Evolutionary conservation across 1,284 basidiomycete genomes (phyloP).

Genomic region (Lentinula novae-zelandiae): DNA sequence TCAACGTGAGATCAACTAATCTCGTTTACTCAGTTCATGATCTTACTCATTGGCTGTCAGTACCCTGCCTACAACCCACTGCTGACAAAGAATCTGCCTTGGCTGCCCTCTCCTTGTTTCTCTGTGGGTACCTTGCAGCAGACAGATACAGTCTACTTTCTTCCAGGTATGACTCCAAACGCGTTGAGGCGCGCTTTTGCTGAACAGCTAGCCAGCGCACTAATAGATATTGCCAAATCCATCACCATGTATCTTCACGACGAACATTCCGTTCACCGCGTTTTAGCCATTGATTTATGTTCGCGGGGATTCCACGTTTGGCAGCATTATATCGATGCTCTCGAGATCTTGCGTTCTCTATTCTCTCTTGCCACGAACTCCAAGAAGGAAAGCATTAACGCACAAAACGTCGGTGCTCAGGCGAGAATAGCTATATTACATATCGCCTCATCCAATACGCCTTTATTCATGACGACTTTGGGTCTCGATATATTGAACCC

Average conservation of each 20-base stretch:
- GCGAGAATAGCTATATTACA: conserved; percentile 83
- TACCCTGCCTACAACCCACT: conserved; percentile 65
- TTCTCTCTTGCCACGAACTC: conserved; percentile 77
- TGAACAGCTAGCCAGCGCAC: conserved; percentile 43
- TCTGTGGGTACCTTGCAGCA: conserved; percentile 82
- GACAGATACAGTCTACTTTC: conserved; percentile 80
- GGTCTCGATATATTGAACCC: conserved; percentile 87
- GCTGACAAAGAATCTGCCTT: conserved; percentile 48
- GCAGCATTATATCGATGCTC: conserved; percentile 92
- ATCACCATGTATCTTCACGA: conserved; percentile 77
- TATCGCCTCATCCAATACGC: conserved; percentile 82
- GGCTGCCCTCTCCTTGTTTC: conserved; percentile 69
- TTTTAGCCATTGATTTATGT: conserved; percentile 86
- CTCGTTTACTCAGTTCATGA: neutral
- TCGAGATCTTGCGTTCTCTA: conserved; percentile 83
- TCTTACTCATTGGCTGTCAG: conserved; percentile 32
- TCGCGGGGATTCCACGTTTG: conserved; percentile 89
- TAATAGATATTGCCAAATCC: conserved; percentile 83
- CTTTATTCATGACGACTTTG: conserved; percentile 93
- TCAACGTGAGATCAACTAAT: conserved; percentile 42
- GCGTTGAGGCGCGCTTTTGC: neutral
- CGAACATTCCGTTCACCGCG: conserved; percentile 59
- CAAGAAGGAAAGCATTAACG: conserved; percentile 64
- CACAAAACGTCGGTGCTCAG: conserved; percentile 59
- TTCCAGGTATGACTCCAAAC: conserved; percentile 48